Evolutionary conservation across 2,329 filamentous ascomycete genomes (phyloP).

Genomic region (Xylariales sp.): DNA sequence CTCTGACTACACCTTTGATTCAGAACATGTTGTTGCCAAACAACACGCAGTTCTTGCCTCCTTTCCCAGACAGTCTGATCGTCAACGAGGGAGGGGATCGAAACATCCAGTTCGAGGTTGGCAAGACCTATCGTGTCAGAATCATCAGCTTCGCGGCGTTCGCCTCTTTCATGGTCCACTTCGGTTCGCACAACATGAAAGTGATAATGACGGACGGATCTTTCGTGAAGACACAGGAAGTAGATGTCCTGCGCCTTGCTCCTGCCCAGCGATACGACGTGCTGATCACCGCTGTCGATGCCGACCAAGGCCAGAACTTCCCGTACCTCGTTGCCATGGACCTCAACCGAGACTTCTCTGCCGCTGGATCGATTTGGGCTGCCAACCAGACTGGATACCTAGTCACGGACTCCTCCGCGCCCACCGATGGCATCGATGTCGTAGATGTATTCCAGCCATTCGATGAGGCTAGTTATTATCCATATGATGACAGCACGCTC

Average conservation of each 20-base stretch:
- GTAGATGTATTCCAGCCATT: conserved; percentile 43
- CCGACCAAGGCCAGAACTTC: conserved; percentile 31
- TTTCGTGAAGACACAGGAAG: conserved; percentile 30
- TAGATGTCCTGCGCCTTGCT: conserved; percentile 34
- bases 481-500: conserved; percentile 46
- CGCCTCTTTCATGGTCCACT: conserved; percentile 36
- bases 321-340: conserved; percentile 40
- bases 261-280: conserved; percentile 43
- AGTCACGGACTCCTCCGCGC: conserved; percentile 27
- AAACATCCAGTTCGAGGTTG: conserved; percentile 31
- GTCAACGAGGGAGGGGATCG: conserved; percentile 37
- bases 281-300: conserved; percentile 34
- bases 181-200: conserved; percentile 38
- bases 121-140: conserved; percentile 42
- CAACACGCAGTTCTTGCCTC: conserved; percentile 35
- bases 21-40: conserved; percentile 32
- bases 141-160: conserved; percentile 42
- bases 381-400: conserved; percentile 41
- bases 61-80: conserved; percentile 34
- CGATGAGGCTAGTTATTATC: conserved; percentile 58
- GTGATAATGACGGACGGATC: conserved; percentile 40
- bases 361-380: conserved; percentile 19
- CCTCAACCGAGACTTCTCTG: conserved; percentile 36
- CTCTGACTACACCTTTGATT: conserved; percentile 30
- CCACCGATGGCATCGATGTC: conserved; percentile 21